Evolutionary conservation across 345 rosid species (phyloP), one percentile per base, ranked within the genome.

Genomic region (Cardiospermum halicacabum): DNA sequence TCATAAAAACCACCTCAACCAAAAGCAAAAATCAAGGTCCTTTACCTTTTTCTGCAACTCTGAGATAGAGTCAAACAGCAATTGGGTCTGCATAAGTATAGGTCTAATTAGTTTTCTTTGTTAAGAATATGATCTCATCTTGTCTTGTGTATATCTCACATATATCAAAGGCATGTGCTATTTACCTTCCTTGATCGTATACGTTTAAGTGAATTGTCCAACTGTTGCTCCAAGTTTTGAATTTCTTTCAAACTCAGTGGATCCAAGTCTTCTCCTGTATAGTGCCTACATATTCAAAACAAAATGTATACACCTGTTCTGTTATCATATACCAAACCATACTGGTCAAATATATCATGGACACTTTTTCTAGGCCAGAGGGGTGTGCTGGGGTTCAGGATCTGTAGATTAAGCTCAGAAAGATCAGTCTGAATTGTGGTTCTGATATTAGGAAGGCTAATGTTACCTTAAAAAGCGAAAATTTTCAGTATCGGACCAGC

Each of bases 191-290:
- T 78, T 53, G 83, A 69, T 73, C 96, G 80, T n/a, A 82, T 73
- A 58, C 84, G 89, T 80, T 81, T 85, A n/a, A 92, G 92, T 61
- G 87, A 82, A 57, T 69, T 76, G 53, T 84, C 96, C 57, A 92
- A 83, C 78, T 92, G 96, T 54, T 85, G 89, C 76, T 92, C 98
- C 65, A 92, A 63, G 58, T 76, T 72, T 27, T 85, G 98, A 61
- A 92, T 88, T 59, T 92, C 93, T 67, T 82, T 84, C 11, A 81
- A 61, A 60, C 77, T 84, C 60, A 89, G 60, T 34, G 82, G 40
- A 43, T 84, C 93, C 75, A 92, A 48, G 51, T 82, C 91, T 65
- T 85, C 89, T 66, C 98, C 98, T 37, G 31, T 43, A 60, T 74
- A 78, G 66, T 85, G 78, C 72, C 98, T 92, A 64, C 45, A 78